Base-by-base conservation (phyloP, 2,329 filamentous ascomycete species). In the Xylaria sp. region DNA sequence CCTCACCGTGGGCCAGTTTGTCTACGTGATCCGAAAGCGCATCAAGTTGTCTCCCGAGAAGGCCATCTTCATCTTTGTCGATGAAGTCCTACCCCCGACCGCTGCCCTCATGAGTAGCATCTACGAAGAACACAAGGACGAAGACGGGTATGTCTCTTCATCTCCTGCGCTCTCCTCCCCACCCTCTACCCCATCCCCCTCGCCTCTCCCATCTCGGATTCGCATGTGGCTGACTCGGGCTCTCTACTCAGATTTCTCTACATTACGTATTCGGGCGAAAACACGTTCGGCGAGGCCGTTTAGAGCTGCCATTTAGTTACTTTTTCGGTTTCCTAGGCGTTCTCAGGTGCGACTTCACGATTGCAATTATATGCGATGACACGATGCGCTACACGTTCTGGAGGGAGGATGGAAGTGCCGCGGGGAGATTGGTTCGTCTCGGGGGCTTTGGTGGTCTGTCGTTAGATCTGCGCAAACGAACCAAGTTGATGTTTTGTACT, bases 11-110 rank as follows among this genome's bases (percentile, higher is more conserved):
- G 96, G 96, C 78, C 96, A 99, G 90, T 98, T 99, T 81, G 96
- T 99, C 85, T 99, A 99, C 84, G 96, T 99, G 73, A 99, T 99
- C 84, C 94, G 96, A 82, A 99, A 99, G 89, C 92, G 96, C 79
- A 99, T 99, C 86, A 99, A 99, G 93, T 89, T 99, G 75, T 97
- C 94, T 64, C 96, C 96, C 36, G 96, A 99, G 87, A 99, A 99
- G 89, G 96, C 96, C 81, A 99, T 99, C 85, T 99, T 99, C 88
- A 98, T 99, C 88, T 99, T 98, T 84, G 96, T 99, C 79, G 95
- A 98, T 81, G 96, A 98, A 85, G 95, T 98, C 60, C 88, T 99
- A 65, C 96, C 96, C 60, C 96, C 96, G 2, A 98, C 96, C 8
- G 96, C 96, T 68, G 96, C 96, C 68, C 89, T 99, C 62, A 99